phyloP scores from a whole-genome alignment of 1,139 yeast genomes.

The Geotrichum restrictum region DNA sequence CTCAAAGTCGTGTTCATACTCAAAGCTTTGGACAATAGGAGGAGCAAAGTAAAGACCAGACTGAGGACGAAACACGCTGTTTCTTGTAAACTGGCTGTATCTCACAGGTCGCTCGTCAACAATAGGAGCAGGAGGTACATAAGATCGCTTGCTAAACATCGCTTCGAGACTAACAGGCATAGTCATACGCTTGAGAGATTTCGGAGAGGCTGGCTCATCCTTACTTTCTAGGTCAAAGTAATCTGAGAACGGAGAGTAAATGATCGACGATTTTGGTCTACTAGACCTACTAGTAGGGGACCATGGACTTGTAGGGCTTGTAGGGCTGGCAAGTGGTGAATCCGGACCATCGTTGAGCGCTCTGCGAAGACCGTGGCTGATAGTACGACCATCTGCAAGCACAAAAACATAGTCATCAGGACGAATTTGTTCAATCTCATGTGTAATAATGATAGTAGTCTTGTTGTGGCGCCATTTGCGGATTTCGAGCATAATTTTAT shows the following conservation, averaged over 20 bases:
- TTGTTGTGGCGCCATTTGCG: constrained; percentile 59
- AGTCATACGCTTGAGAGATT: constrained; percentile 4
- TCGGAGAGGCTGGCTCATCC: neutral
- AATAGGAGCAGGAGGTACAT: neutral
- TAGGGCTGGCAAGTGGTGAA: constrained; percentile 3
- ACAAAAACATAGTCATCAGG: constrained; percentile 53
- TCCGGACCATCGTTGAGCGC: constrained; percentile 30
- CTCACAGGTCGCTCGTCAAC: neutral
- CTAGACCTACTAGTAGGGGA: neutral
- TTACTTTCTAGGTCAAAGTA: neutral
- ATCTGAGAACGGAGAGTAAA: constrained; percentile 12
- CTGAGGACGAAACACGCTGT: constrained; percentile 11
- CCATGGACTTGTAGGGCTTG: neutral
- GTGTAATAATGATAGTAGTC: constrained; percentile 79
- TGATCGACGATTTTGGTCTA: neutral
- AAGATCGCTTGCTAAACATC: neutral
- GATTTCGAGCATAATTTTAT: constrained; percentile 47
- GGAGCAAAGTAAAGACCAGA: constrained; percentile 14
- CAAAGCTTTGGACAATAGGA: constrained; percentile 5
- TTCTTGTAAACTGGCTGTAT: constrained; percentile 9
- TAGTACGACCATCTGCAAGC: constrained; percentile 56
- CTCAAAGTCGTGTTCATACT: neutral
- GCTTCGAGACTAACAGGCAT: constrained; percentile 9
- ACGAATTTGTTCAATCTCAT: constrained; percentile 58
- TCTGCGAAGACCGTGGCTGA: constrained; percentile 44